Base-by-base conservation (phyloP, 352 stramenopile genomes). In the Phytophthora nicotianae region DNA sequence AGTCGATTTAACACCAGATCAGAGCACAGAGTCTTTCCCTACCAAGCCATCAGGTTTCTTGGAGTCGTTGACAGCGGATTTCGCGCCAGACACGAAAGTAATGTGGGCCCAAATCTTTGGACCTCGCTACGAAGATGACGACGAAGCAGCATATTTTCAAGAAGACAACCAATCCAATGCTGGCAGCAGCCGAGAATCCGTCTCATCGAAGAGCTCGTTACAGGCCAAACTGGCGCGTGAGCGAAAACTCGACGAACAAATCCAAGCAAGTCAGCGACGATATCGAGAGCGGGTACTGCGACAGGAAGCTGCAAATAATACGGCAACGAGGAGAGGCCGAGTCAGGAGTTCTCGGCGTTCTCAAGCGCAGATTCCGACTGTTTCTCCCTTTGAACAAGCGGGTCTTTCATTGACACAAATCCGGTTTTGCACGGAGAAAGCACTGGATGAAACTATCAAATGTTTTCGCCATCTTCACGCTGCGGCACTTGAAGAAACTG, bases 51-150 rank as follows among this genome's bases (percentile, higher is more conserved):
- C 56, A 2, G 35, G 50, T n/a, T 74, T 66, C 40, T 46, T 78
- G 4, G 58, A 72, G 4, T 76, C 72, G 0, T 42, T 77, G 6
- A 73, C 70, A 0, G 76, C 71, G 0, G 33, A 70, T 1, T 79
- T 88, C 46, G 49, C 68, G 16, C 53, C 66, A 5, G 68, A 76
- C 47, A 81, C 77, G 0, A 80, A 72, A 23, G 59, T 54, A 2
- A 75, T 72, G 4, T 89, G 79, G 79, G 54, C 65, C 0, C 66
- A 81, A 35, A 75, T 91, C 21, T 91, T 91, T 57, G 77, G 78
- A 0, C 74, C 77, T 27, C 70, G 72, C 5, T 89, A 82, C 47
- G 81, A 88, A 52, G 70, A 88, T 14, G 66, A 70, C 0, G 51
- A 66, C 4, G 50, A 62, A 32, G 46, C 48, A 23, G 32, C 27